Base-by-base conservation (phyloP, 2,329 filamentous ascomycete species). In the Teratosphaeria epicoccoides region DNA sequence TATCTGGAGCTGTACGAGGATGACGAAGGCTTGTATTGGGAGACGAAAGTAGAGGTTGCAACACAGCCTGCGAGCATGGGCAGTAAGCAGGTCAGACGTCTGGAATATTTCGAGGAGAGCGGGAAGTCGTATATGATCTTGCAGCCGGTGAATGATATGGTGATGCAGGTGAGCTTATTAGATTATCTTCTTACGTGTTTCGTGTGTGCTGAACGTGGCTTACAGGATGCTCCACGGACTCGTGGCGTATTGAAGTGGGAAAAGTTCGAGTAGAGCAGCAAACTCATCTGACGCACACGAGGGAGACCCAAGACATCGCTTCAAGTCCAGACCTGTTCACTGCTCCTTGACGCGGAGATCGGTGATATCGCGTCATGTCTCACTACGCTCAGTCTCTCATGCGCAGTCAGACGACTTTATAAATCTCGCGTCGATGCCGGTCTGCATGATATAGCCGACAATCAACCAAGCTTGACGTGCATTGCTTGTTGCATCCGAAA, bases 181-280 rank as follows among this genome's bases (percentile, higher is more conserved):
- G 12, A 4, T 24, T 43, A 17, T 22, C 5, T 46, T 28, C 25
- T 46, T 9, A 17, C 7, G 33, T 40, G 14, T 40, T 40, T 17
- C 5, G n/a, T 17, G n/a, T 40, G 46, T 28, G 29, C 12, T 26
- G 48, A 25, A 51, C 23, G 46, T 43, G 47, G 7, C 0, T 47
- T n/a, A 5, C 24, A 60, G 59, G 58, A 61, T 47, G 61, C 59
- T 6, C 58, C 28, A 24, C 49, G 49, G 33, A 53, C 55, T 25
- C 50, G 55, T 45, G 59, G 55, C n/a, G 51, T 61, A 9, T 24
- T 61, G 49, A 61, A 59, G 49, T 63, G 61, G 61, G 59, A 61
- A 50, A 59, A 59, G 51, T 58, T 61, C 20, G 59, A 63, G 50
- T 61, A 46, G 37, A 17, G 33, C 14, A 4, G n/a, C 33, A 3